Conservation (phyloP, 176 grass and related monocot genomes). For the Musa beccarii region DNA sequence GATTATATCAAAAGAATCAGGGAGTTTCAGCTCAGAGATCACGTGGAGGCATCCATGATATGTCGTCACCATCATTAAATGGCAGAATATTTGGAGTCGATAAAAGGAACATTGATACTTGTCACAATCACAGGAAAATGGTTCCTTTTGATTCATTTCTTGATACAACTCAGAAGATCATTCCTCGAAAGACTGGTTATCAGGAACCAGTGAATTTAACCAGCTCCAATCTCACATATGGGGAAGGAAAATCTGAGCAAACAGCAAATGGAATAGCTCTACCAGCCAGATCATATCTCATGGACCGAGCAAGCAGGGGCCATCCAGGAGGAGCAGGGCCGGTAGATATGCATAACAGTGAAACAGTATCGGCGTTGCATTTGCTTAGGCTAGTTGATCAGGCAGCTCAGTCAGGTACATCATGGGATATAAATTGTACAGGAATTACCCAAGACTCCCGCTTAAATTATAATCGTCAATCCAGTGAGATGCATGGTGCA, state of each 20-base stretch:
- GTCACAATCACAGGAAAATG: slow-evolving; percentile 6
- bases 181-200: not conserved
- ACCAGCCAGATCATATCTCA: slow-evolving; percentile 17
- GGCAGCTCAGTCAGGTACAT: slow-evolving; percentile 22
- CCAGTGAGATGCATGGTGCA: slow-evolving; percentile 23
- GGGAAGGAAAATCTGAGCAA: slow-evolving; percentile 17
- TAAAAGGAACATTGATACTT: slow-evolving; percentile 13
- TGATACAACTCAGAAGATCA: not conserved
- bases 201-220: not conserved
- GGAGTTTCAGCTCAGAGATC: slow-evolving; percentile 18
- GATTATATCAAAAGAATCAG: slow-evolving; percentile 4
- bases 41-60: slow-evolving; percentile 20
- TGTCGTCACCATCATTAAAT: slow-evolving; percentile 11
- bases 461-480: slow-evolving; percentile 15
- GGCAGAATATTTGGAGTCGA: slow-evolving; percentile 29
- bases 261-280: slow-evolving; percentile 17
- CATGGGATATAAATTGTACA: slow-evolving; percentile 20
- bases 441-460: slow-evolving; percentile 1
- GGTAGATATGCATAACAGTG: slow-evolving; percentile 29
- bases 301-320: slow-evolving; percentile 21
- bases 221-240: not conserved
- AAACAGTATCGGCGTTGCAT: slow-evolving; percentile 43
- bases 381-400: slow-evolving; percentile 55
- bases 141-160: not conserved
- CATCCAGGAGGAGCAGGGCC: slow-evolving; percentile 26